These are phyloP conservation scores for Draba incana DNA, from an alignment of 345 rosid species.

Conservation along the genomic window DNA sequence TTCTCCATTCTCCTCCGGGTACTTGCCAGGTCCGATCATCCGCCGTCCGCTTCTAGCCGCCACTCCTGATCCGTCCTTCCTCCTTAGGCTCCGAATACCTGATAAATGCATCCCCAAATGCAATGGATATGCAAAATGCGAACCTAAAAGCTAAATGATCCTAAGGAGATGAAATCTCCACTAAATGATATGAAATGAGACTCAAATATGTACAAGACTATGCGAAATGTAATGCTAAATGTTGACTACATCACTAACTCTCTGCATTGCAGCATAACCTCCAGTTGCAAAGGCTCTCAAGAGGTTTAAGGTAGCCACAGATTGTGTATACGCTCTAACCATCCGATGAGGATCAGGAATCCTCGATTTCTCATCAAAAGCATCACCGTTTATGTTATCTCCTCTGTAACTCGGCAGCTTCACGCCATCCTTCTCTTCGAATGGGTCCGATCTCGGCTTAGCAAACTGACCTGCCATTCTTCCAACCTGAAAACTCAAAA, in stretches of 20 bases:
- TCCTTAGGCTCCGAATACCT: too few species aligned
- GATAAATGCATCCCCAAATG: too few species aligned
- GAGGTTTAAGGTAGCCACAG: constrained; percentile 65
- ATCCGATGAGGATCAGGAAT: constrained; percentile 67
- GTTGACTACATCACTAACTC: constrained; percentile 64
- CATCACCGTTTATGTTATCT: constrained; percentile 64
- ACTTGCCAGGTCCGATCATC: too few species aligned
- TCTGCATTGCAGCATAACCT: constrained; percentile 74
- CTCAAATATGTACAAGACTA: too few species aligned
- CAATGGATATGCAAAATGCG: too few species aligned
- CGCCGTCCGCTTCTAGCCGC: too few species aligned
- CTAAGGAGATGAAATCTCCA: too few species aligned
- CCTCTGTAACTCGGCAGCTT: constrained; percentile 71
- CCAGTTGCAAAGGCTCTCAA: constrained; percentile 72
- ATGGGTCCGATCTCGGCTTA: constrained; percentile 64
- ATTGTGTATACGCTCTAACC: constrained; percentile 64
- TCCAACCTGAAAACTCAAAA: constrained; percentile 44
- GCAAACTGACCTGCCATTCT: constrained; percentile 82
- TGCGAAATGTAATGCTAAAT: too few species aligned
- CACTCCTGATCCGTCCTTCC: too few species aligned
- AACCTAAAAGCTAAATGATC: too few species aligned
- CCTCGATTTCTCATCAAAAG: constrained; percentile 69
- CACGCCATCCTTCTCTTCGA: constrained; percentile 61
- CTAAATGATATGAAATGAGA: too few species aligned
- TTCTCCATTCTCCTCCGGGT: too few species aligned